A percentile compares a stretch with the other conserved stretches of the same genome.
phyloP scores from a whole-genome alignment of 2,329 filamentous ascomycete genomes.

The Pseudocercospora pini-densiflorae region DNA sequence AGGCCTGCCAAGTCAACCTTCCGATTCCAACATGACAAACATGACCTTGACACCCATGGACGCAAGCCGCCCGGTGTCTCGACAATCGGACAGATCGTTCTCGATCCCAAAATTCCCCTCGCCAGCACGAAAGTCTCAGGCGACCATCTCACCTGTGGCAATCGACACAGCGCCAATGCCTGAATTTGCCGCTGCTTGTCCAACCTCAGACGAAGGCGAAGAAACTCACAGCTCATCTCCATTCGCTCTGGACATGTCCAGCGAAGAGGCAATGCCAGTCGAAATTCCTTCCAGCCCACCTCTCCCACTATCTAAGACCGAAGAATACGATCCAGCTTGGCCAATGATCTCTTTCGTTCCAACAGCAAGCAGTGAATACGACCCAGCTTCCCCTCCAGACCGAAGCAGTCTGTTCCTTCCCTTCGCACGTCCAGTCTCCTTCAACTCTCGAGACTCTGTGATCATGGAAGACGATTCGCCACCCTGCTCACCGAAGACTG shows the following conservation, averaged over 20 bases:
- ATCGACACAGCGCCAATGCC: conserved; percentile 30
- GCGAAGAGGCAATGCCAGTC: conserved; percentile 11
- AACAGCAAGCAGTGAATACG: conserved; percentile 32
- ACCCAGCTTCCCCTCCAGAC: conserved; percentile 35
- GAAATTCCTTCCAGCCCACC: conserved; percentile 37
- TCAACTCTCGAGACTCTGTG: neutral
- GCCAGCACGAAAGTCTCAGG: conserved; percentile 29
- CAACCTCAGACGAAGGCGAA: conserved; percentile 16
- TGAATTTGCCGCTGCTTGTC: conserved; percentile 29
- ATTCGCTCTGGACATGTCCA: conserved; percentile 27
- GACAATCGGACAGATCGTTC: conserved; percentile 30
- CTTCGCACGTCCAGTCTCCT: conserved; percentile 16
- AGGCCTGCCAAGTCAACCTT: conserved; percentile 19
- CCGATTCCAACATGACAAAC: conserved; percentile 20
- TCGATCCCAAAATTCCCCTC: conserved; percentile 45
- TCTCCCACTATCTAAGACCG: conserved; percentile 24
- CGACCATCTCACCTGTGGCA: conserved; percentile 19
- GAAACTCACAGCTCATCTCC: conserved; percentile 24
- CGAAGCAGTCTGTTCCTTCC: conserved; percentile 30
- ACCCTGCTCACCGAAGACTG: conserved; percentile 46
- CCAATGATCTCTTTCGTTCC: conserved; percentile 21
- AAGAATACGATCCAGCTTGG: conserved; percentile 37
- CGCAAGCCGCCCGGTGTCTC: conserved; percentile 8
- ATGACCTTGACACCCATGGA: conserved; percentile 15
- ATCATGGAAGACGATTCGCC: conserved; percentile 37